Conservation (phyloP, 2,329 filamentous ascomycete species). For the Penicillium hordei region DNA sequence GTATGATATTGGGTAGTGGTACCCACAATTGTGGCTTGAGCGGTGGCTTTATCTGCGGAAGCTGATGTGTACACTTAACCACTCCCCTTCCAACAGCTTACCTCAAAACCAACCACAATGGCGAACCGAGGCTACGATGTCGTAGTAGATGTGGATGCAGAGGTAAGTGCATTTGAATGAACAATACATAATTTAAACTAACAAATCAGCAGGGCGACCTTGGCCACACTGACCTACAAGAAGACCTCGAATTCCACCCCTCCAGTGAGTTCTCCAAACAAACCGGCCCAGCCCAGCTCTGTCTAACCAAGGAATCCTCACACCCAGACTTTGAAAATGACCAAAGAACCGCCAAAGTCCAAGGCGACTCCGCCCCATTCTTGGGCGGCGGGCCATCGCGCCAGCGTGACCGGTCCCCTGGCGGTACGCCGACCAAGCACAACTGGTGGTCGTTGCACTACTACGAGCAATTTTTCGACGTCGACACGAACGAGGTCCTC, state of each 20-base stretch:
- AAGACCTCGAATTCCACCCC: constrained; percentile 98
- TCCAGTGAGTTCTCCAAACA: constrained; percentile 58
- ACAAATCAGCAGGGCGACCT: constrained; percentile 73
- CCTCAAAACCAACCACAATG: constrained; percentile 53
- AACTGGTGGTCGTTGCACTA: constrained; percentile 90
- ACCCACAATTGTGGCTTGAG: constrained; percentile 29
- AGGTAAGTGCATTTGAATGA: constrained; percentile 57
- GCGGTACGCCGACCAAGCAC: constrained; percentile 65
- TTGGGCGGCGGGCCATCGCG: constrained; percentile 43
- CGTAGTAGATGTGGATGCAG: constrained; percentile 94
- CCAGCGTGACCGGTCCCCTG: constrained; percentile 41
- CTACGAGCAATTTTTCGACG: constrained; percentile 98
- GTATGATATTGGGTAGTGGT: background rate
- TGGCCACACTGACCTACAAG: constrained; percentile 95
- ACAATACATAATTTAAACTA: constrained; percentile 9
- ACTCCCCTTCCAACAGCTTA: constrained; percentile 21
- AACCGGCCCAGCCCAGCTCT: background rate
- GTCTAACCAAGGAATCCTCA: background rate
- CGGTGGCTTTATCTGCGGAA: constrained; percentile 30
- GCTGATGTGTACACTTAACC: constrained; percentile 39
- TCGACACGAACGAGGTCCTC: constrained; percentile 88
- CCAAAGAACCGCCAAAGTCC: constrained; percentile 51
- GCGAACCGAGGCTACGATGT: constrained; percentile 91
- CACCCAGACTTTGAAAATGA: constrained; percentile 65
- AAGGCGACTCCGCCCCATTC: constrained; percentile 53